phyloP scores from a whole-genome alignment of 306 rosid species.

The Rosa chinensis region DNA sequence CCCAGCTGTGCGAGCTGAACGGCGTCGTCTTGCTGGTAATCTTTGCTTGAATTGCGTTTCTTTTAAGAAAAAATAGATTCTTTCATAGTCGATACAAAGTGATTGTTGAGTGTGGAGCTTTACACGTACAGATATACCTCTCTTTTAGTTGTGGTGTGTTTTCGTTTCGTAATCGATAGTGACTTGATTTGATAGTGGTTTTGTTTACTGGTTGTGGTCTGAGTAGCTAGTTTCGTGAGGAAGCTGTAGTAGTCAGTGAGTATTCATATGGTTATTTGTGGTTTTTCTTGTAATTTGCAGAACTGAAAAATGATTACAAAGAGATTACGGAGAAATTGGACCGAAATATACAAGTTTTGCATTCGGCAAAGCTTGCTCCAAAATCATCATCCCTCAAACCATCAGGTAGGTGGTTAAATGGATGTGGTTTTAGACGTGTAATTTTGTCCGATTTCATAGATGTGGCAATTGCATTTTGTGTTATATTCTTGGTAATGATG shows the following conservation, averaged over 20 bases:
- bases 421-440: not conserved
- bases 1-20: slow-evolving; percentile 64
- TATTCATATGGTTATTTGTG: slow-evolving; percentile 5
- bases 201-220: not conserved
- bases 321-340: slow-evolving; percentile 69
- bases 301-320: slow-evolving; percentile 71
- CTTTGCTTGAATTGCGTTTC: not conserved
- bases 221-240: not conserved
- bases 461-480: slow-evolving; percentile 7
- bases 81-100: no score
- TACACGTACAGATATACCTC: no score
- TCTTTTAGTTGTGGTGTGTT: not conserved
- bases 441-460: not conserved
- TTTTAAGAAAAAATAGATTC: not conserved
- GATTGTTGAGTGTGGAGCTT: not conserved
- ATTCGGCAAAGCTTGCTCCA: slow-evolving; percentile 56
- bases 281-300: slow-evolving; percentile 33
- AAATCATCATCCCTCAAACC: slow-evolving; percentile 32
- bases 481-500: slow-evolving; percentile 35
- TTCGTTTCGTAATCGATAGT: not conserved
- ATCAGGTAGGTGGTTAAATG: slow-evolving; percentile 47
- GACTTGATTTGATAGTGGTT: not conserved
- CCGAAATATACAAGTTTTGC: slow-evolving; percentile 68
- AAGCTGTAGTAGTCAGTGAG: not conserved
- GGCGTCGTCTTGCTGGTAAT: slow-evolving; percentile 74